A percentile compares a stretch with the other conserved stretches of the same genome.
Evolutionary conservation across 192 early-diverging fungal genomes (phyloP).

Genomic region (Backusella liffmaniae): DNA sequence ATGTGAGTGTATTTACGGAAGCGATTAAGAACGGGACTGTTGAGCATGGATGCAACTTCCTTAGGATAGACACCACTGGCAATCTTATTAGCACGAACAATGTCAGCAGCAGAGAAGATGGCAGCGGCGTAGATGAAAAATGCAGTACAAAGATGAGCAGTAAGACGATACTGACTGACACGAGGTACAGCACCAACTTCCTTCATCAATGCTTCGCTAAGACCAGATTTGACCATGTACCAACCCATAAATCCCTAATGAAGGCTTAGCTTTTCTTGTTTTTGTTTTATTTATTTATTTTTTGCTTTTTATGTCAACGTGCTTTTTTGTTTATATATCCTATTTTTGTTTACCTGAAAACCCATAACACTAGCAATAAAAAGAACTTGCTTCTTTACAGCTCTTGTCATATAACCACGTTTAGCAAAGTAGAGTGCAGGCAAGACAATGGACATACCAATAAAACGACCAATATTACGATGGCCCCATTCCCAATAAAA

Average conservation of each 20-base stretch:
- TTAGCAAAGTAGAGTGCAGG: constrained; percentile 86
- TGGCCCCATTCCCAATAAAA: constrained; percentile 99
- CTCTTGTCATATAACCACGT: constrained; percentile 73
- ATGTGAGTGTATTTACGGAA: constrained; percentile 61
- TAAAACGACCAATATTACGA: constrained; percentile 87
- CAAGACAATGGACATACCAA: constrained; percentile 83
- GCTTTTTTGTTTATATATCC: background rate
- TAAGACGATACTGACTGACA: constrained; percentile 92
- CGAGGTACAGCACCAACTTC: constrained; percentile 80
- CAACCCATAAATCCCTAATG: constrained; percentile 87
- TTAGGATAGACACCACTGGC: constrained; percentile 45
- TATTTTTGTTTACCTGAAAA: constrained; percentile 55
- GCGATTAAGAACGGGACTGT: constrained; percentile 59
- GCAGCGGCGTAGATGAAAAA: constrained; percentile 80
- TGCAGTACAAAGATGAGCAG: constrained; percentile 86
- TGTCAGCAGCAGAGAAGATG: constrained; percentile 75
- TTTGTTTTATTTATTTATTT: background rate
- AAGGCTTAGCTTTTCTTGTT: background rate
- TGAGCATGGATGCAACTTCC: constrained; percentile 40
- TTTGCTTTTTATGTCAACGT: background rate
- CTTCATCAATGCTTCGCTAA: constrained; percentile 76
- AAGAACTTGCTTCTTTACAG: constrained; percentile 58
- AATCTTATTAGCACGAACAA: constrained; percentile 69
- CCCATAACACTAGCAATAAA: constrained; percentile 64
- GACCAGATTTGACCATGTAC: constrained; percentile 99